Evolutionary conservation across 441 rosid species (phyloP), one percentile per base, ranked within the genome.

Genomic region (Erysimum cheiri): DNA sequence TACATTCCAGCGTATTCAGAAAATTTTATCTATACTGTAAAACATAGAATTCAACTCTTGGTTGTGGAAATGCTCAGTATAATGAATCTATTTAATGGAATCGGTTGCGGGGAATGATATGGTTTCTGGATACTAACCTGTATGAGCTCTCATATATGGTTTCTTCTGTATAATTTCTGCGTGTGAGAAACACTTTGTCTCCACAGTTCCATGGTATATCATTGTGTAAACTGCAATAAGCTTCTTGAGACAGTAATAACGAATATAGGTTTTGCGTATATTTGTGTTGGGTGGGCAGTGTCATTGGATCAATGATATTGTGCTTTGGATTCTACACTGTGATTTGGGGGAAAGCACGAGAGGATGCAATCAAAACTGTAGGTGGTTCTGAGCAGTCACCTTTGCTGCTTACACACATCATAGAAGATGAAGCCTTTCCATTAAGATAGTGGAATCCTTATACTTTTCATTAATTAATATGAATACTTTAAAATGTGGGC

Each of bases 241-340:
- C 3, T 1, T 43, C 31, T 31, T 19, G 47, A 44, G 47, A 56
- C 17, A 14, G 11, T 54, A 40, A 33, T 54, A 54, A 31, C 24
- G 0, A 11, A 24, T 35, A 28, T 14, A 65, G 22, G 0, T 71
- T 44, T 44, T 10, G 36, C 31, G 14, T 62, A 13, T 61, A 41
- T 48, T 48, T 65, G 2, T 73, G n/a, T 39, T n/a, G n/a, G n/a
- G n/a, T 58, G 44, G 37, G 37, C 76, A 64, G 71, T 72, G 60
- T 65, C 52, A 72, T 72, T 17, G 76, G 76, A 39, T 72, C 76
- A 48, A 0, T 72, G 19, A 39, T 72, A 29, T 65, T 64, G 37
- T 56, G 76, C 65, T 10, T 65, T 65, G 71, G 71, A 24, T 65
- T 64, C 76, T 72, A 72, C 59, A 72, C 70, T 56, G 70, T 72